Base-by-base conservation (phyloP, 2,329 filamentous ascomycete genomes). In the Mycogone perniciosa region DNA sequence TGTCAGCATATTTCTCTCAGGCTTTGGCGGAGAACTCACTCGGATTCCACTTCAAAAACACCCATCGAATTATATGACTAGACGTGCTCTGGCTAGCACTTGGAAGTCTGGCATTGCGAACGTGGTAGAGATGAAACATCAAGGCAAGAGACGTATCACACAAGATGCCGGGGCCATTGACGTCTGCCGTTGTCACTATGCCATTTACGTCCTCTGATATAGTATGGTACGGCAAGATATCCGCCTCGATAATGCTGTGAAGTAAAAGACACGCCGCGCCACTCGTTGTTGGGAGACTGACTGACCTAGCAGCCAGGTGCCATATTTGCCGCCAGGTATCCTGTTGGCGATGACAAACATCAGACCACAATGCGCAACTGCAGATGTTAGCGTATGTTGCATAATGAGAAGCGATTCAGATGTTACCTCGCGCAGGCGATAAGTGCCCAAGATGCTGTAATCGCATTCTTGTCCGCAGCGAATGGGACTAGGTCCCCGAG, bases 41-140 rank as follows among this genome's bases (percentile, higher is more conserved):
- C 57, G 90, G 86, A 57, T 83, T 84, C 90, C 92, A 99, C 60
- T 80, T 85, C 33, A 83, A 79, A 59, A 90, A 84, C 1, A 93
- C 67, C 93, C 93, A 99, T 59, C 83, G 78, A 50, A 93, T 80
- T 34, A 93, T 77, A 59, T 87, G 81, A 56, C 82, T 86, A 35
- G 82, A 84, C 4, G 84, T 86, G 37, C 76, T 75, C 57, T 84
- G 80, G 57, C 81, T 87, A 34, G 81, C 80, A 52, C 80, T 84
- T 2, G 88, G 86, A 41, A 86, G 81, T 59, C 85, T 79, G 30
- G 79, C 76, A 57, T 86, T 83, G 47, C 82, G 81, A 38, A 82
- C 71, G 50, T 83, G 77, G 34, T 93, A 73, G 39, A 95, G 67
- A 49, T 80, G 79, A 11, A 79, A 73, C 81, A 95, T 88, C 38